Conservation (phyloP, 2,329 filamentous ascomycete species). For the Chaetomium olivaceum region DNA sequence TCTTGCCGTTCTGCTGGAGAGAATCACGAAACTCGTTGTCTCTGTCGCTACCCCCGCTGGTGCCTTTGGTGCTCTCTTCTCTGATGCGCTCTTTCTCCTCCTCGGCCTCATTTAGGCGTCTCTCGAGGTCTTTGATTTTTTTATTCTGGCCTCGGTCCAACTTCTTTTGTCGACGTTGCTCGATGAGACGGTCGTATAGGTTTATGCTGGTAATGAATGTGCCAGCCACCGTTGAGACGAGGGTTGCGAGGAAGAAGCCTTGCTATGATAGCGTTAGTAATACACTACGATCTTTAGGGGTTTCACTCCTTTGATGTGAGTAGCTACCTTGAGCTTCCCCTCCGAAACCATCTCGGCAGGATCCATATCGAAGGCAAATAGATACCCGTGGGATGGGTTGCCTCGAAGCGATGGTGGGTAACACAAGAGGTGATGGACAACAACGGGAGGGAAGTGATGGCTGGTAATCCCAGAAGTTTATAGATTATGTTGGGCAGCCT, state of each 20-base stretch:
- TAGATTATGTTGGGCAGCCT: background rate
- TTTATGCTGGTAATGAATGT: conserved; percentile 42
- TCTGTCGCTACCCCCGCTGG: conserved; percentile 4
- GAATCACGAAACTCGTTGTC: conserved; percentile 34
- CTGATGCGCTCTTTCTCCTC: conserved; percentile 26
- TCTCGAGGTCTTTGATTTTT: conserved; percentile 38
- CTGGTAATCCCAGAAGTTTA: background rate
- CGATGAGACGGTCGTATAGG: conserved; percentile 41
- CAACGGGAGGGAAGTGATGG: background rate
- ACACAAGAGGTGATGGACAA: too few species aligned
- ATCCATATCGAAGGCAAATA: conserved; percentile 15
- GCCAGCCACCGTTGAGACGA: conserved; percentile 43
- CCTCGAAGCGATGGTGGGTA: too few species aligned
- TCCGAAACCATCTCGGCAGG: conserved; percentile 39
- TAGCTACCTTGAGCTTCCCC: conserved; percentile 38
- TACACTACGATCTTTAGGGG: background rate
- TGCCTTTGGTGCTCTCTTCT: conserved; percentile 17
- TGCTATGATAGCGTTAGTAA: conserved; percentile 32
- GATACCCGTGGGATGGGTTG: background rate
- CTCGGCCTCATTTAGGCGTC: conserved; percentile 31
- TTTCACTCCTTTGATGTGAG: conserved; percentile 1
- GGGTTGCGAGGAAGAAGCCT: conserved; percentile 44
- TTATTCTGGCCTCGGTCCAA: conserved; percentile 39
- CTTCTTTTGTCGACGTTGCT: conserved; percentile 38
- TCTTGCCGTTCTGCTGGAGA: conserved; percentile 37